Percentiles rank a stretch among this genome's conserved stretches.
Conservation (phyloP, 2,329 filamentous ascomycete species). For the Aspergillus ustus region DNA sequence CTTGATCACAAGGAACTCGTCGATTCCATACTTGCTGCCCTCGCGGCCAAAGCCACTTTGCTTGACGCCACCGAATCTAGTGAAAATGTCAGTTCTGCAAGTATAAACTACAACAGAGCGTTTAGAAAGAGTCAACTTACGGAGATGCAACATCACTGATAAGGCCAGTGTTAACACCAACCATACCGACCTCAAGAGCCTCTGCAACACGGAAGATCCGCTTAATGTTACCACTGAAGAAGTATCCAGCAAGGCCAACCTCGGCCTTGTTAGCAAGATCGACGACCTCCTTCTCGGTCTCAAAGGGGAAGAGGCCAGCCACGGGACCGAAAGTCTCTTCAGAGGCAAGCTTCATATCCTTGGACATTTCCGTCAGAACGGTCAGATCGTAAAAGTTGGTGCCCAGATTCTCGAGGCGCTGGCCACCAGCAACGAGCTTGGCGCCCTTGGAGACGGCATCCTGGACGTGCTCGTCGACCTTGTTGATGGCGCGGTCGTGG, state of each 20-base stretch:
- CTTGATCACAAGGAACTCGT: conserved; percentile 77
- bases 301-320: conserved; percentile 85
- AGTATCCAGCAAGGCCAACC: conserved; percentile 92
- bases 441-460: conserved; percentile 80
- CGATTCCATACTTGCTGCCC: conserved; percentile 75
- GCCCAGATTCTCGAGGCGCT: conserved; percentile 74
- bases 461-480: conserved; percentile 78
- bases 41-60: conserved; percentile 81
- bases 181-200: conserved; percentile 57
- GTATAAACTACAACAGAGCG: not conserved
- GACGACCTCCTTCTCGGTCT: conserved; percentile 87
- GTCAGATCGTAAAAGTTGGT: conserved; percentile 89
- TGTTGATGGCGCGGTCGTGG: conserved; percentile 78
- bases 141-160: conserved; percentile 59
- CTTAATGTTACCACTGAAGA: conserved; percentile 72
- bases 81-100: conserved; percentile 22
- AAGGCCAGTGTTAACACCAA: conserved; percentile 72
- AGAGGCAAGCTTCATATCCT: conserved; percentile 78
- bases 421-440: conserved; percentile 74
- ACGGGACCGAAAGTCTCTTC: conserved; percentile 98
- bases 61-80: conserved; percentile 79
- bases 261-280: conserved; percentile 78
- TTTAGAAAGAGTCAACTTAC: conserved; percentile 37
- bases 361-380: conserved; percentile 82
- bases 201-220: conserved; percentile 65